A percentile compares a stretch with the other conserved stretches of the same genome.
Conservation (phyloP, 2,329 filamentous ascomycete genomes). For the Ilyonectria destructans region DNA sequence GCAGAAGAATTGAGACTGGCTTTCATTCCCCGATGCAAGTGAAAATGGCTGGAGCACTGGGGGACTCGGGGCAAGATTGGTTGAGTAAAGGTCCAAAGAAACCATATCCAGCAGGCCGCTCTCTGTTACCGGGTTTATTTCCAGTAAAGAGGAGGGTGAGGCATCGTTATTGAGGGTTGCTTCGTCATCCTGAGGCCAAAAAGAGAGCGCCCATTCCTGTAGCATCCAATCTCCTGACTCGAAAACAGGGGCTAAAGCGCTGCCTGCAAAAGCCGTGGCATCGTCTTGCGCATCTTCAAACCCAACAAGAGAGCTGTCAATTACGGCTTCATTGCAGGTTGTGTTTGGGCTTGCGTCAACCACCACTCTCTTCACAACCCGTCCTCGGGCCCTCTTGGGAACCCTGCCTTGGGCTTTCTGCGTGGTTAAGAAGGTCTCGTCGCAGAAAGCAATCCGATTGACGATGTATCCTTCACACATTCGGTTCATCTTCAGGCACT, state of each 20-base stretch:
- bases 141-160: neutral
- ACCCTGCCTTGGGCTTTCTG: constrained; percentile 10
- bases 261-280: no score
- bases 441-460: constrained; percentile 11
- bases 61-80: neutral
- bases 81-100: neutral
- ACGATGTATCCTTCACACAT: constrained; percentile 26
- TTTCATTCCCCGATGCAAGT: neutral
- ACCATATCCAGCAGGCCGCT: neutral
- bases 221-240: neutral
- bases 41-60: neutral
- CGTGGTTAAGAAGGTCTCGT: neutral
- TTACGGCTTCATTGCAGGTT: neutral
- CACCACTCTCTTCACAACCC: neutral
- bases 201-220: neutral
- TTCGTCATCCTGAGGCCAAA: neutral
- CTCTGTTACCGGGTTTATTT: neutral
- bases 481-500: constrained; percentile 18
- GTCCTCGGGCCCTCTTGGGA: neutral
- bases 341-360: neutral
- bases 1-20: neutral
- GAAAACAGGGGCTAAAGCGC: neutral
- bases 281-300: neutral
- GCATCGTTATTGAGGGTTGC: neutral
- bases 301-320: neutral